phyloP scores from a whole-genome alignment of 2,329 filamentous ascomycete genomes.

The Lecanoromycetidae sp. region DNA sequence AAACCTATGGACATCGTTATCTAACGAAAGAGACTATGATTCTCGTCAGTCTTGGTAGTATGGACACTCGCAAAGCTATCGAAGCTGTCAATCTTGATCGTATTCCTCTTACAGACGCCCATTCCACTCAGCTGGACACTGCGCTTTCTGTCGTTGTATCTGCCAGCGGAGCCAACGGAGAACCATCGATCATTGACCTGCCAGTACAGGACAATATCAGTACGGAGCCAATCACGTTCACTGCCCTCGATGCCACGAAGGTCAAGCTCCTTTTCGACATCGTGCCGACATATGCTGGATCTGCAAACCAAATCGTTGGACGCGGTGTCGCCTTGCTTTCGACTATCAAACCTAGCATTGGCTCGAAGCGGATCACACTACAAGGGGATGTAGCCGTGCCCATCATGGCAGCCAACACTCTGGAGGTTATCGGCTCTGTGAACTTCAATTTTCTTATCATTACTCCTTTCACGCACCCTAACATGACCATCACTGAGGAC shows the following conservation, averaged over 20 bases:
- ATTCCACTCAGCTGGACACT: slow-evolving; percentile 87
- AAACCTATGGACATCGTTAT: slow-evolving; percentile 93
- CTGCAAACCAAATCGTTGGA: slow-evolving; percentile 68
- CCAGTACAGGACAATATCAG: slow-evolving; percentile 88
- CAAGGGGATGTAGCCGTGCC: slow-evolving; percentile 89
- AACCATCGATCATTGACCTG: slow-evolving; percentile 79
- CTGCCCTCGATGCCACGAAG: slow-evolving; percentile 60
- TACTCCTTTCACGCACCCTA: slow-evolving; percentile 85
- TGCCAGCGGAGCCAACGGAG: slow-evolving; percentile 70
- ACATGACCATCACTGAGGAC: slow-evolving; percentile 79
- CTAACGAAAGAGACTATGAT: slow-evolving; percentile 80
- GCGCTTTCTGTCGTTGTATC: slow-evolving; percentile 85
- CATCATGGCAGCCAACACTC: slow-evolving; percentile 65
- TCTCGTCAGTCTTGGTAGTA: slow-evolving; percentile 82
- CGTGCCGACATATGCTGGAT: slow-evolving; percentile 83
- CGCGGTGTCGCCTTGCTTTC: slow-evolving; percentile 80
- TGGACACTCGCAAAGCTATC: slow-evolving; percentile 76
- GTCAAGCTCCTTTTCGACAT: slow-evolving; percentile 92
- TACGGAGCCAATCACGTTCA: slow-evolving; percentile 88
- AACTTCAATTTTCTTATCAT: slow-evolving; percentile 97
- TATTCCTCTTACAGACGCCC: slow-evolving; percentile 76
- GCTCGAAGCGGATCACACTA: slow-evolving; percentile 75
- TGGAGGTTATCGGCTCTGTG: slow-evolving; percentile 86
- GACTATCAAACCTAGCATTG: slow-evolving; percentile 69
- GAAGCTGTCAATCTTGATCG: slow-evolving; percentile 76